Evolutionary conservation across 2,329 filamentous ascomycete species (phyloP).

Genomic region (Xylariales sp.): DNA sequence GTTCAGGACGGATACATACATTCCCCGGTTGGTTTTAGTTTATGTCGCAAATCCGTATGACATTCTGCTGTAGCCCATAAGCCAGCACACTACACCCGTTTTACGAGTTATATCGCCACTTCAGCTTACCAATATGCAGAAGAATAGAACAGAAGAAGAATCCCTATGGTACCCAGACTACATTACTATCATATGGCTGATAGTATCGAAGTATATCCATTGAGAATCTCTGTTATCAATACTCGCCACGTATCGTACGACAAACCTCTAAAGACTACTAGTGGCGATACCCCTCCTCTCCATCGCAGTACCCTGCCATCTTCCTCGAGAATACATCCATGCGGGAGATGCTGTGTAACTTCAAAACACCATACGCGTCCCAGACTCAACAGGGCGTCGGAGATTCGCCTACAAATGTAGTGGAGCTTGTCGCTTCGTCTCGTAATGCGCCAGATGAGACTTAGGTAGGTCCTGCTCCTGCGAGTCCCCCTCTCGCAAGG

Average conservation of each 20-base stretch:
- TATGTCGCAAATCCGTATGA: slow-evolving; percentile 14
- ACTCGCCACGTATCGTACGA: not conserved
- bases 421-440: slow-evolving; percentile 5
- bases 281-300: slow-evolving; percentile 3
- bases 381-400: not conserved
- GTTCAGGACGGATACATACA: not conserved
- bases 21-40: not conserved
- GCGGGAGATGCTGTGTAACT: slow-evolving; percentile 5
- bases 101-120: slow-evolving; percentile 24
- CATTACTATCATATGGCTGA: not conserved
- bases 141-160: not conserved
- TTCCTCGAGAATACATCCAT: not conserved
- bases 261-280: not conserved
- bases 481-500: too few relatives aligned
- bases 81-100: slow-evolving; percentile 6
- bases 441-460: slow-evolving; percentile 4
- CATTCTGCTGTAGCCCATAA: not conserved
- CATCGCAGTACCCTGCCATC: not conserved
- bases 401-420: slow-evolving; percentile 3
- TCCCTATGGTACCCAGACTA: not conserved
- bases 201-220: not conserved
- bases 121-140: not conserved
- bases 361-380: slow-evolving; percentile 8
- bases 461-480: not conserved
- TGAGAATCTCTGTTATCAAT: not conserved